phyloP scores from a whole-genome alignment of 192 early-diverging fungal genomes.

The Coemansia sp. region DNA sequence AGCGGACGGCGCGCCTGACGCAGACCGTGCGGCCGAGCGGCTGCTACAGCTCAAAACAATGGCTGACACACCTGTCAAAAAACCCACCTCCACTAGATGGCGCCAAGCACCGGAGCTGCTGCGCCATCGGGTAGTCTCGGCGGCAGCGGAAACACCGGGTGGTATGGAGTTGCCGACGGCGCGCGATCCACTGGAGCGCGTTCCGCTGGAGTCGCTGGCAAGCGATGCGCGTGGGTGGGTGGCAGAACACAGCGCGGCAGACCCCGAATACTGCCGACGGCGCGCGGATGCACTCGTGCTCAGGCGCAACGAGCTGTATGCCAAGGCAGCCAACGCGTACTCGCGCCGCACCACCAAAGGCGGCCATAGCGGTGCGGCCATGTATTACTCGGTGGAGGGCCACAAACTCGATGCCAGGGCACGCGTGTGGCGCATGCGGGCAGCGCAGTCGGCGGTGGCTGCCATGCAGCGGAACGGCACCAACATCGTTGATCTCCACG shows the following conservation, averaged over 20 bases:
- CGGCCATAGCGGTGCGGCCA: constrained; percentile 35
- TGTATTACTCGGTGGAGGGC: constrained; percentile 49
- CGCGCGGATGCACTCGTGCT: constrained; percentile 14
- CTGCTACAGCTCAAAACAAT: constrained; percentile 9
- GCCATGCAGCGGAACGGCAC: constrained; percentile 50
- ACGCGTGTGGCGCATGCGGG: constrained; percentile 52
- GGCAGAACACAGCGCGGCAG: constrained; percentile 15
- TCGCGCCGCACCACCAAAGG: constrained; percentile 14
- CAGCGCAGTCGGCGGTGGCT: constrained; percentile 44
- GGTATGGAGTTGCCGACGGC: neutral
- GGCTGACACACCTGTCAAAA: constrained; percentile 6
- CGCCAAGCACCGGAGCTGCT: constrained; percentile 24
- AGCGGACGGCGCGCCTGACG: constrained; percentile 12
- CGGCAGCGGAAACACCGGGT: neutral
- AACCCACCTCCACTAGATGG: constrained; percentile 20
- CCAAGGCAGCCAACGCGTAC: constrained; percentile 41
- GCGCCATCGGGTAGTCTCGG: constrained; percentile 12
- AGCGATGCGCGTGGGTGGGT: constrained; percentile 41
- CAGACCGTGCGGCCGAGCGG: constrained; percentile 29
- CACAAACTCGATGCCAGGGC: constrained; percentile 35
- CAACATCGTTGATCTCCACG: constrained; percentile 69
- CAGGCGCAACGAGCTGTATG: constrained; percentile 47
- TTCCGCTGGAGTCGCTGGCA: constrained; percentile 31
- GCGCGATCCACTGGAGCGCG: constrained; percentile 23
- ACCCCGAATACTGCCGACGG: constrained; percentile 37